Evolutionary conservation across 1,139 yeast species (phyloP), one percentile per base, ranked within the genome.

Genomic region (Debaryomycetaceae sp.): DNA sequence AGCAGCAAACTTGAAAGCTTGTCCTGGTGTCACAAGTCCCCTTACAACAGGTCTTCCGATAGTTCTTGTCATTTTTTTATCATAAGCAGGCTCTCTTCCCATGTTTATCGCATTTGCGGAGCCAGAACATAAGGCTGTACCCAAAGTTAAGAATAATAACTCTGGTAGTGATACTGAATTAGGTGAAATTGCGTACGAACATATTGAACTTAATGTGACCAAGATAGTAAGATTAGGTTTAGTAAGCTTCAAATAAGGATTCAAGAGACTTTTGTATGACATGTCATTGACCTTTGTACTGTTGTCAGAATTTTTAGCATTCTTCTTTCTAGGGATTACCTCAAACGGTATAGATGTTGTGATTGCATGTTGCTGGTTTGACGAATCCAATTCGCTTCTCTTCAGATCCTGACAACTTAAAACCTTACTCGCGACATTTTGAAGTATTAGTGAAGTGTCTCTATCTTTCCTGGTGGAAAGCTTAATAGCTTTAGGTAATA

Each of bases 101-200:
- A 91, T 93, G 60, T 93, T 93, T 43, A 93, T 89, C 3, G 98
- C 96, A 65, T 93, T 93, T 1, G 99, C 99, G 2, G 97, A 83
- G 7, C 96, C 95, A 0, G 97, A 89, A 53, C 95, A 80, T 39
- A 93, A 67, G 1, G 93, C 81, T 0, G 98, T 93, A 13, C 99
- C 99, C 0, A 78, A 62, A 0, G 97, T 87, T 35, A 93, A 70
- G 52, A 83, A 82, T 37, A 86, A 55, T 38, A 93, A 73, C 53
- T 88, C 85, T 8, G 81, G 71, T 1, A 93, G 64, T 1, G 95
- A 81, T 0, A 83, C 84, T 1, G 91, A 81, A 52, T 78, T 76
- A 1, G 99, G 99, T 0, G 97, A 88, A 33, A 93, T 71, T 0
- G 98, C 97, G 59, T 93, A 93, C 0, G 97, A 86, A 49, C 98